These are phyloP conservation scores for Aureococcus anophagefferens DNA, from an alignment of 108 stramenopile species.

Conservation along the genomic window DNA sequence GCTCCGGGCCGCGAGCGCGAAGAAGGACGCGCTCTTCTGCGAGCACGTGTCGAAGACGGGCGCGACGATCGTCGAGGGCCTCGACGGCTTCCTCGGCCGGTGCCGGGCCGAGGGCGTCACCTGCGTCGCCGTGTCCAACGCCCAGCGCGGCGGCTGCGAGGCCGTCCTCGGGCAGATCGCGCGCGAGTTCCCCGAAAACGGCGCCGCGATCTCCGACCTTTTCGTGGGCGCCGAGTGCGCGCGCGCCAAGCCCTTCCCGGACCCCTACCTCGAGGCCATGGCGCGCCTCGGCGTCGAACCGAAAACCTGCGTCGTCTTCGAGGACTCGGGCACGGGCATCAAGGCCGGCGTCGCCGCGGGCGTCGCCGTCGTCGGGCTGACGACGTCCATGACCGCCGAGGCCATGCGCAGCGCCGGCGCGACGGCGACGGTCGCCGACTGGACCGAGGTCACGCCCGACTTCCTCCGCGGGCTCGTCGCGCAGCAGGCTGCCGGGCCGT, in stretches of 20 bases:
- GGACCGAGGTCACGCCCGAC: background rate
- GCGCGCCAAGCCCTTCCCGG: background rate
- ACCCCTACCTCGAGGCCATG: background rate
- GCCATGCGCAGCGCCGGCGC: background rate
- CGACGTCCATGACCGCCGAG: background rate
- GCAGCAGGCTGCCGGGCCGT: too few species aligned
- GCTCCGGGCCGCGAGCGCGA: background rate
- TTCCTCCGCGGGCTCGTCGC: too few species aligned
- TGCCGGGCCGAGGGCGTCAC: background rate
- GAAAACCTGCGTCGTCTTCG: background rate
- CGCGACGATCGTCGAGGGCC: background rate
- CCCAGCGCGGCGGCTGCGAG: constrained; percentile 1
- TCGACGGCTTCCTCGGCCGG: background rate
- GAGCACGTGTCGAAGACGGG: background rate
- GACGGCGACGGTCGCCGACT: background rate
- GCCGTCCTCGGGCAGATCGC: background rate
- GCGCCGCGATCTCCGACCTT: background rate
- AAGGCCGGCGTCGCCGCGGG: background rate
- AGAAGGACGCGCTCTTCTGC: background rate
- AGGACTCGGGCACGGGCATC: background rate
- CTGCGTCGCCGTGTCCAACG: background rate
- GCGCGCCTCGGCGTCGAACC: background rate
- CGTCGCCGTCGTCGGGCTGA: background rate
- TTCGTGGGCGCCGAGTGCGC: background rate
- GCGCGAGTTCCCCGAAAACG: background rate